A percentile compares a stretch with the other conserved stretches of the same genome.
These are phyloP conservation scores for Aspergillus nomiae DNA, from an alignment of 2,329 filamentous ascomycete species.

Conservation along the genomic window DNA sequence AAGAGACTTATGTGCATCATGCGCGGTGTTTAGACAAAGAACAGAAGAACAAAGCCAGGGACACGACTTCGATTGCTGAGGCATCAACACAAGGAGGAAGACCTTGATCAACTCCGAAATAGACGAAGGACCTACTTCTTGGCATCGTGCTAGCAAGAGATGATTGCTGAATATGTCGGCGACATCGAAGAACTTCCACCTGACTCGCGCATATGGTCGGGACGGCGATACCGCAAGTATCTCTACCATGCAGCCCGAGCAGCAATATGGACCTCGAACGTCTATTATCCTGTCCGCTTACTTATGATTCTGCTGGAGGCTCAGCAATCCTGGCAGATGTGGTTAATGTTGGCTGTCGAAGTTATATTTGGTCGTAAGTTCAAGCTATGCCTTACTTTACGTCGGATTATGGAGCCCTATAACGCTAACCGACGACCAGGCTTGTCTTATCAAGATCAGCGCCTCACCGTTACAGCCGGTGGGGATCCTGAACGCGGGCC, in stretches of 20 bases:
- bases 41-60: neutral
- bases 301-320: constrained; percentile 12
- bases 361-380: constrained; percentile 27
- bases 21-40: neutral
- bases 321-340: constrained; percentile 26
- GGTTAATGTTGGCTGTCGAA: constrained; percentile 30
- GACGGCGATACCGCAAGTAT: constrained; percentile 18
- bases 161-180: constrained; percentile 13
- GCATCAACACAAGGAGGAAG: neutral
- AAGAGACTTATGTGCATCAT: neutral
- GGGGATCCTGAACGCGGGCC: constrained; percentile 7
- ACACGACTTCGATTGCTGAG: neutral
- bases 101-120: neutral
- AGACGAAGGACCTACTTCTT: neutral
- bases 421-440: constrained; percentile 14
- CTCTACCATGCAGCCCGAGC: constrained; percentile 19
- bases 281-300: constrained; percentile 26
- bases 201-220: constrained; percentile 15
- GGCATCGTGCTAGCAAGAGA: neutral
- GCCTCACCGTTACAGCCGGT: constrained; percentile 24
- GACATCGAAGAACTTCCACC: constrained; percentile 26
- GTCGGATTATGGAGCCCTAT: neutral
- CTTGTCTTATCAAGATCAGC: constrained; percentile 25
- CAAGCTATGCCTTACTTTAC: neutral
- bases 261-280: constrained; percentile 20